A percentile compares a stretch with the other conserved stretches of the same genome.
Evolutionary conservation across 495 filamentous ascomycete species (phyloP).

Genomic region (Annulohypoxylon moriforme): DNA sequence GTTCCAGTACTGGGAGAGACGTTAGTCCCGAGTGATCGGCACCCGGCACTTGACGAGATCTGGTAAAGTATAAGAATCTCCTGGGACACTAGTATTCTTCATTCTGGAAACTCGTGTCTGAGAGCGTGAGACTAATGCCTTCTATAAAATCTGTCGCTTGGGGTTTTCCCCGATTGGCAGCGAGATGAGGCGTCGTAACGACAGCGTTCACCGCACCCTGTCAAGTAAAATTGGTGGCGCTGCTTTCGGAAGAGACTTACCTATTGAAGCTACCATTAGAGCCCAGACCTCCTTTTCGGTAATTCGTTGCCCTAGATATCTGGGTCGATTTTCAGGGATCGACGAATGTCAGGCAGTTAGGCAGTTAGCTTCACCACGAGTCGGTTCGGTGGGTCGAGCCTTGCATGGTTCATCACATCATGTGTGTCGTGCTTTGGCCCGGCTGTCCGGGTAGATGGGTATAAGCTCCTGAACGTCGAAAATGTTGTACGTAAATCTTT

Average conservation of each 20-base stretch:
- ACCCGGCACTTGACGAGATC: background rate
- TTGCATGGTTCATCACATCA: constrained; percentile 1
- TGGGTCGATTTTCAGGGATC: background rate
- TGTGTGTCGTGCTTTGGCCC: background rate
- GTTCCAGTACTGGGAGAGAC: background rate
- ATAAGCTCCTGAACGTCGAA: background rate
- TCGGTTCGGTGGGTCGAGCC: background rate
- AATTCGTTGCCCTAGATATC: constrained; percentile 8
- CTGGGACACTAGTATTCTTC: background rate
- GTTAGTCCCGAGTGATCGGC: constrained; percentile 7
- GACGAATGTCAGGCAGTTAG: background rate
- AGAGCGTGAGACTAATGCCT: background rate
- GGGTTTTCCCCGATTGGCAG: constrained; percentile 1
- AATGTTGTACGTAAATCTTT: background rate
- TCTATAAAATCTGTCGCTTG: background rate
- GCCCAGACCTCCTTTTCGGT: constrained; percentile 2
- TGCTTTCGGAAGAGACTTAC: constrained; percentile 3
- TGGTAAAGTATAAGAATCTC: background rate
- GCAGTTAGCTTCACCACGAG: background rate
- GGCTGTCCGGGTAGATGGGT: background rate
- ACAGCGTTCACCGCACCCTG: background rate
- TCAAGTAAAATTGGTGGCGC: constrained; percentile 7
- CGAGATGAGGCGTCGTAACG: background rate
- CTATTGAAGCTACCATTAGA: constrained; percentile 1
- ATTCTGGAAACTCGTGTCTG: background rate